Conservation (phyloP, 2,329 filamentous ascomycete genomes). For the Chrysoporthe deuterocubensis region DNA sequence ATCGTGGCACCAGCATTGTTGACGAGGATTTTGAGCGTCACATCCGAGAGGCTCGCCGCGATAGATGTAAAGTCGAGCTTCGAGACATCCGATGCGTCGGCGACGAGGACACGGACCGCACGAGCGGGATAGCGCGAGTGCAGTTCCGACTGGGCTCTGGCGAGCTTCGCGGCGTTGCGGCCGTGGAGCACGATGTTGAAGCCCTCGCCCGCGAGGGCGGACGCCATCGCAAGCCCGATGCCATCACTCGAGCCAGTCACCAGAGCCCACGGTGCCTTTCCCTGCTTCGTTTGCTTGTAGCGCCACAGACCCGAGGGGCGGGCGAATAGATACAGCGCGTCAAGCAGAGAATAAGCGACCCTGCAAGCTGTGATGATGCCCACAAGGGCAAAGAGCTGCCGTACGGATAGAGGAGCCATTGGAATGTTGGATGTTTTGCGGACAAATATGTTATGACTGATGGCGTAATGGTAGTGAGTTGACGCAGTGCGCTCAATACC, state of each 20-base stretch:
- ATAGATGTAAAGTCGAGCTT: not conserved
- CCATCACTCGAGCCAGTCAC: too few species aligned
- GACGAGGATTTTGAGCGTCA: not conserved
- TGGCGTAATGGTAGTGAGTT: not conserved
- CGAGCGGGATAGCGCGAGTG: not conserved
- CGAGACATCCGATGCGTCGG: not conserved
- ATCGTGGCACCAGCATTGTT: not conserved
- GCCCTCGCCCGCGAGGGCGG: not conserved
- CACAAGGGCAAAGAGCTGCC: not conserved
- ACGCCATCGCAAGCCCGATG: not conserved
- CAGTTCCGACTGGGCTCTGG: not conserved
- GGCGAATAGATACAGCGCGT: not conserved
- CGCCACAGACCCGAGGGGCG: not conserved
- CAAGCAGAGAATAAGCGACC: not conserved
- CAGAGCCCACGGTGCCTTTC: too few species aligned
- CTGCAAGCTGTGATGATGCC: not conserved
- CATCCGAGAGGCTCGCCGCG: not conserved
- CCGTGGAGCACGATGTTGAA: not conserved
- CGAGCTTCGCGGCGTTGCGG: not conserved
- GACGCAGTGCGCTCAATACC: not conserved
- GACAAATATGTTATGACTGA: not conserved
- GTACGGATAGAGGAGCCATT: not conserved
- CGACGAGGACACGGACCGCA: not conserved
- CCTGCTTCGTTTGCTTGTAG: too few species aligned
- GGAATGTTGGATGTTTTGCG: not conserved